phyloP scores from a whole-genome alignment of 495 filamentous ascomycete species.

The Aspergillus affinis region DNA sequence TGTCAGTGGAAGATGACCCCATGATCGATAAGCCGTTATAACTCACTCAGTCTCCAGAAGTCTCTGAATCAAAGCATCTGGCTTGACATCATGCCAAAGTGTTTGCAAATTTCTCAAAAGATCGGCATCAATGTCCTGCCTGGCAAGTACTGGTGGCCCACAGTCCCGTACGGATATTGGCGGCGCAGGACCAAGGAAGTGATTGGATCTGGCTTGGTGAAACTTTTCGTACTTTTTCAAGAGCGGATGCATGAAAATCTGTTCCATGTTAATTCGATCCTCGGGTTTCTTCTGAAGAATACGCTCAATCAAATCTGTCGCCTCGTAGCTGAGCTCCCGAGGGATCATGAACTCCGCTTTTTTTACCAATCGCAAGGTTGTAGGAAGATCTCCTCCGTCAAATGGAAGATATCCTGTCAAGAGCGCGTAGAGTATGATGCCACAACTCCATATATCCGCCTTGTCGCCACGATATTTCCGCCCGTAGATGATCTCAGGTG shows the following conservation, averaged over 20 bases:
- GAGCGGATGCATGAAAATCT: constrained; percentile 83
- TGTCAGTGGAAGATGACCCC: constrained; percentile 7
- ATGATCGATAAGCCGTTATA: constrained; percentile 4
- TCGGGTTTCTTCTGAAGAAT: constrained; percentile 75
- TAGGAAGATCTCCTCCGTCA: constrained; percentile 59
- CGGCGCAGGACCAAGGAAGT: constrained; percentile 55
- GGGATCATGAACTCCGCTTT: constrained; percentile 74
- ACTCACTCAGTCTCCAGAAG: constrained; percentile 70
- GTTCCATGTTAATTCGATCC: constrained; percentile 69
- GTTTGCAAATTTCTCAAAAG: constrained; percentile 81
- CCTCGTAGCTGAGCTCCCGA: constrained; percentile 61
- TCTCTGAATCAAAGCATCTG: constrained; percentile 65
- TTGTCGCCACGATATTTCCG: constrained; percentile 74
- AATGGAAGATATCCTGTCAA: constrained; percentile 81
- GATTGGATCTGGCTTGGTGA: constrained; percentile 46
- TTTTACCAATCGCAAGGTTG: constrained; percentile 64
- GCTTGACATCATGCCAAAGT: constrained; percentile 79
- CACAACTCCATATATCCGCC: constrained; percentile 93
- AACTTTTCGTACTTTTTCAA: constrained; percentile 76
- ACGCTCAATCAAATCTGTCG: constrained; percentile 71
- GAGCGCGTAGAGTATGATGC: constrained; percentile 84
- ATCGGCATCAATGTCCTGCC: constrained; percentile 70
- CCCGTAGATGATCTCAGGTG: constrained; percentile 80
- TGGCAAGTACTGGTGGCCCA: constrained; percentile 46
- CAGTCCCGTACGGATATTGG: constrained; percentile 54